Percentiles rank a stretch among this genome's conserved stretches.
These are phyloP conservation scores for Sphagnum tenellum DNA, from an alignment of 225 moss, liverwort and hornwort genomes.

Conservation along the genomic window DNA sequence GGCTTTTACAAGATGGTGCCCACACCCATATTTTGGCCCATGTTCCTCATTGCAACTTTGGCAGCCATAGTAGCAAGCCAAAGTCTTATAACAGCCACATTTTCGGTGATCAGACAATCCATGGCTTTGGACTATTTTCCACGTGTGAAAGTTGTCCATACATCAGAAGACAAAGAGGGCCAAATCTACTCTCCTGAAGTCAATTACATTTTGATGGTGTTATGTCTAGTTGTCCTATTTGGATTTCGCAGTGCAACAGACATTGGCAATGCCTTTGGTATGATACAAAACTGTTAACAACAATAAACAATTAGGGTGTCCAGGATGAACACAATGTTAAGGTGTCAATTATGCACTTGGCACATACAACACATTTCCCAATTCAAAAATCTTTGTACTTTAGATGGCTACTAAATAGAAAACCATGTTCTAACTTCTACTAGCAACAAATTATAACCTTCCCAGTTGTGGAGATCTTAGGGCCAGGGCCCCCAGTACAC, in stretches of 20 bases:
- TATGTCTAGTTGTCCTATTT: constrained; percentile 65
- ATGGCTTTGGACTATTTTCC: constrained; percentile 78
- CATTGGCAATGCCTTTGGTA: constrained; percentile 88
- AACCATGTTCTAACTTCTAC: no score
- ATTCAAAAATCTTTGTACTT: no score
- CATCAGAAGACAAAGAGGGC: constrained; percentile 62
- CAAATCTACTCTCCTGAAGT: constrained; percentile 86
- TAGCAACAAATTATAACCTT: no score
- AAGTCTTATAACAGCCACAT: constrained; percentile 77
- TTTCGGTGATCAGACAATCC: constrained; percentile 72
- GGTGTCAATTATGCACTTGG: no score
- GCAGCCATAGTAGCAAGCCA: constrained; percentile 84
- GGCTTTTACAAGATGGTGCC: constrained; percentile 78
- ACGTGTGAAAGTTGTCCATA: constrained; percentile 73
- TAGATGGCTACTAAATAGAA: no score
- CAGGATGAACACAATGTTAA: no score
- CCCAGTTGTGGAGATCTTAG: no score
- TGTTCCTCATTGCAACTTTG: constrained; percentile 63
- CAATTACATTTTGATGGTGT: constrained; percentile 65
- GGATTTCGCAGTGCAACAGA: constrained; percentile 47
- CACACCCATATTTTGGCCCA: constrained; percentile 58
- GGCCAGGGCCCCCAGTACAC: no score
- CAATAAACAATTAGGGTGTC: no score
- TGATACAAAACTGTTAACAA: neutral
- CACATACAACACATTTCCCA: no score